Base-by-base conservation (phyloP, 495 filamentous ascomycete genomes). In the Cladorrhinum samala region DNA sequence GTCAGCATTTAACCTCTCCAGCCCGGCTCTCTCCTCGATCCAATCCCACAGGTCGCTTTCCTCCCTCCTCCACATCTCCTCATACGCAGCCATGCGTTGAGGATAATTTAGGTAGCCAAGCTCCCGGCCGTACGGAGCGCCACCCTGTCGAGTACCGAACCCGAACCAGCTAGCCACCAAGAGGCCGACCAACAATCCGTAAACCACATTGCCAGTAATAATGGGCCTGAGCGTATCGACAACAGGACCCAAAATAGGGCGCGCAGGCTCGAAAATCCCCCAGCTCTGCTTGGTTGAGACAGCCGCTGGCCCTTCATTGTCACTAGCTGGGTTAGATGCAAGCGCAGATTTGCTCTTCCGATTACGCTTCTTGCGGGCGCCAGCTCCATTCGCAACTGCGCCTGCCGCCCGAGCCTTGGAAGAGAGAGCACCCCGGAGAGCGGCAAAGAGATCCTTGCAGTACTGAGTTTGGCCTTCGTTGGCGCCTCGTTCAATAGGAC, bases 41-140 rank as follows among this genome's bases (percentile, higher is more conserved):
- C 93, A 99, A 46, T 87, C 83, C 94, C 94, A 99, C 8, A 98
- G 72, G 50, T 91, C 89, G 58, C 82, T 88, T 64, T 98, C 93
- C 62, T 97, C 93, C 16, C 80, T 72, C 16, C 83, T 78, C 93
- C 93, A 98, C 59, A 96, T 85, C 69, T 95, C 86, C 55, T 97
- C 92, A 66, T 96, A 98, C 5, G 90, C 92, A 20, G 83, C 84
- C 16, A 88, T 64, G 5, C 89, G 79, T 54, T 91, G 83, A 6
- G 90, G 80, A 59, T 72, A 65, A 64, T 72, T 63, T 53, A 67
- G 38, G 57, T 72, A 64, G 46, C 56, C 60, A 52, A 61, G 68
- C 42, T 62, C 73, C 42, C 46, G 63, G 47, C 62, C 66, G 50
- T 63, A 72, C 37, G 52, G 63, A 30, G 59, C 56, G 19, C 60